phyloP scores from a whole-genome alignment of 441 rosid species.

The Aquilaria agallochum region DNA sequence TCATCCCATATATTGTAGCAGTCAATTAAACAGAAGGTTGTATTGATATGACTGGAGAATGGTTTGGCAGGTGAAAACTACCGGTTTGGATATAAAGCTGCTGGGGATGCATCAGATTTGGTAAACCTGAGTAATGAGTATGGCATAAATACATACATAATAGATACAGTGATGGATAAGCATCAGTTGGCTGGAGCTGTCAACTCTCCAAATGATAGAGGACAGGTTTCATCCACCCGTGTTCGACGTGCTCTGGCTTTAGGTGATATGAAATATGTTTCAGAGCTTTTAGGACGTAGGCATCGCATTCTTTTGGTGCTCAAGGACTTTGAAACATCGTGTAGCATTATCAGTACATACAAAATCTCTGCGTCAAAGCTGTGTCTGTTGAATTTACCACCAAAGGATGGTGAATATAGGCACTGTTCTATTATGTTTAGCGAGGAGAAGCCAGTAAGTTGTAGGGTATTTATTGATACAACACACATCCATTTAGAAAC shows the following conservation, averaged over 20 bases:
- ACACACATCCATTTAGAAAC: slow-evolving; percentile 50
- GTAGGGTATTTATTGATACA: slow-evolving; percentile 62
- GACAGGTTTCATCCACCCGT: slow-evolving; percentile 91
- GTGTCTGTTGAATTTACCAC: slow-evolving; percentile 64
- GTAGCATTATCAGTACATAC: slow-evolving; percentile 20
- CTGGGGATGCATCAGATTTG: slow-evolving; percentile 70
- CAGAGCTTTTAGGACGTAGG: slow-evolving; percentile 74
- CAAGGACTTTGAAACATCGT: slow-evolving; percentile 24
- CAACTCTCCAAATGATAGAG: slow-evolving; percentile 47
- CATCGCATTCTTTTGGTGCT: slow-evolving; percentile 59
- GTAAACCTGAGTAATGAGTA: slow-evolving; percentile 60
- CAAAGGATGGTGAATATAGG: slow-evolving; percentile 55
- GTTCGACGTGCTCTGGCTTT: slow-evolving; percentile 75
- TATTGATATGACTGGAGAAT: not conserved
- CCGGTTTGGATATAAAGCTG: slow-evolving; percentile 81
- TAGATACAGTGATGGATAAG: slow-evolving; percentile 82
- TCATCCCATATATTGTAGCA: not conserved
- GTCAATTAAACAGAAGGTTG: no score
- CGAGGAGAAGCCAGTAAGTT: slow-evolving; percentile 30
- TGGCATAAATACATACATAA: slow-evolving; percentile 56
- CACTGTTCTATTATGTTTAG: slow-evolving; percentile 43
- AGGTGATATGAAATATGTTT: slow-evolving; percentile 71
- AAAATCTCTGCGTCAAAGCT: slow-evolving; percentile 51
- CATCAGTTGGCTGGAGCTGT: slow-evolving; percentile 36
- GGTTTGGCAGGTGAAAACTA: slow-evolving; percentile 65